Evolutionary conservation across 345 rosid species (phyloP).

Genomic region (Lagerstroemia speciosa): DNA sequence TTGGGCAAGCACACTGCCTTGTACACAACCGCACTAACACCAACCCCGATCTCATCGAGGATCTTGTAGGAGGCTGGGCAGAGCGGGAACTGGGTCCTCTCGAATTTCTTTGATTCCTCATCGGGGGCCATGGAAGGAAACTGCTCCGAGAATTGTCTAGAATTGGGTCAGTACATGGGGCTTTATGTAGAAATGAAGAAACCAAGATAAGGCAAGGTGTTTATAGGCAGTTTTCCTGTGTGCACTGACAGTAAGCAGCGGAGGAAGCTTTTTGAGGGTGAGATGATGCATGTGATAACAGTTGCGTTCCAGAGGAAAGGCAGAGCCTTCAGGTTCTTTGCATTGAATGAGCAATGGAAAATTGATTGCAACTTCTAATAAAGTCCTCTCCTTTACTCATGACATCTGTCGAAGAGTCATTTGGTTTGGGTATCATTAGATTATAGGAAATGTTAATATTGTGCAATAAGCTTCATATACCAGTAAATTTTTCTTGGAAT

Average conservation of each 20-base stretch:
- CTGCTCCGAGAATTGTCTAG: not conserved
- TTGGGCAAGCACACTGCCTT: conserved; percentile 60
- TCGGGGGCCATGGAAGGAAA: not conserved
- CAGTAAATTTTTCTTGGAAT: no score
- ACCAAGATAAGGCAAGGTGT: not conserved
- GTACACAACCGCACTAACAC: conserved; percentile 70
- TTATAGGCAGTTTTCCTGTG: conserved; percentile 29
- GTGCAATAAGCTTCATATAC: no score
- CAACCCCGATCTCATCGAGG: conserved; percentile 59
- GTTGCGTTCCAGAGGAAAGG: not conserved
- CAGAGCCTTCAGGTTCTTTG: not conserved
- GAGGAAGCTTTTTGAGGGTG: conserved; percentile 4
- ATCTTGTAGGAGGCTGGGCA: conserved; percentile 53
- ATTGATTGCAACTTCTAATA: not conserved
- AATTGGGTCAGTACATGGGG: not conserved
- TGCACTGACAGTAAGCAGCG: not conserved
- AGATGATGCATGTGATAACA: conserved; percentile 31
- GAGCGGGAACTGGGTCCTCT: conserved; percentile 36
- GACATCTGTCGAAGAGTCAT: no score
- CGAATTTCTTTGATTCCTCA: not conserved
- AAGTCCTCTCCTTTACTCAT: not conserved
- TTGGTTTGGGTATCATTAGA: no score
- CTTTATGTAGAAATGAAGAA: not conserved
- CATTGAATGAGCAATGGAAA: conserved; percentile 8
- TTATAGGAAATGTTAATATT: not conserved